Evolutionary conservation across 805 yeast genomes (phyloP), one percentile per base, ranked within the genome.

Genomic region (Ogataea populi-albae): DNA sequence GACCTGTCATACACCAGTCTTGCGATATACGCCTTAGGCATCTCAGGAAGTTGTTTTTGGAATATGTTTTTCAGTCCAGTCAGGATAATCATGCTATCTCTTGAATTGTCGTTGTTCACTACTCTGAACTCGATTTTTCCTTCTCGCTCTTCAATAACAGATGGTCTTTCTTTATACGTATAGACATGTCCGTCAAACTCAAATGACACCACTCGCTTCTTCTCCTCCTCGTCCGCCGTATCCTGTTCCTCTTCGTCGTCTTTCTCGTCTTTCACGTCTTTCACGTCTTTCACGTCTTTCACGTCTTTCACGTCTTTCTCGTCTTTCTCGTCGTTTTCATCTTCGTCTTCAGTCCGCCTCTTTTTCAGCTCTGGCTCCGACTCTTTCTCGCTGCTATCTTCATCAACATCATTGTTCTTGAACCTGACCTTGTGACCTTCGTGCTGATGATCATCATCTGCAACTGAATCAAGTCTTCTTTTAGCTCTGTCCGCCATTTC

Each of bases 1-100:
- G 91, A 81, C 48, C 97, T 68, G 57, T 93, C 99, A 57, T 88
- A 93, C 3, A 93, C 98, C 43, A 93, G 72, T 47, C 98, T 68
- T 5, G 96, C 87, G 54, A 93, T 93, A 62, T 93, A 93, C 56
- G 93, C 98, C 43, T 93, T 75, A 15, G 99, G 99, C 99, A 93
- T 93, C 62, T 93, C 91, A 2, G 99, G 99, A 45, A 93, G 72
- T 64, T 93, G 99, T 54, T 89, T 89, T 59, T 93, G 98, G 61
- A 93, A 93, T 46, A 93, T 91, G 57, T 91, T 93, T 62, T 93
- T 93, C 44, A 93, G 64, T 1, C 99, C 99, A 0, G 98, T 93
- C 44, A 93, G 67, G 32, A 93, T 91, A 71, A 93, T 86, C 68
- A 93, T 68, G 59, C 77, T 86, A 52, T 93, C 98, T 42, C 73